Base-by-base conservation (phyloP, 768 basidiomycete genomes). In the Termitomyces sp. region DNA sequence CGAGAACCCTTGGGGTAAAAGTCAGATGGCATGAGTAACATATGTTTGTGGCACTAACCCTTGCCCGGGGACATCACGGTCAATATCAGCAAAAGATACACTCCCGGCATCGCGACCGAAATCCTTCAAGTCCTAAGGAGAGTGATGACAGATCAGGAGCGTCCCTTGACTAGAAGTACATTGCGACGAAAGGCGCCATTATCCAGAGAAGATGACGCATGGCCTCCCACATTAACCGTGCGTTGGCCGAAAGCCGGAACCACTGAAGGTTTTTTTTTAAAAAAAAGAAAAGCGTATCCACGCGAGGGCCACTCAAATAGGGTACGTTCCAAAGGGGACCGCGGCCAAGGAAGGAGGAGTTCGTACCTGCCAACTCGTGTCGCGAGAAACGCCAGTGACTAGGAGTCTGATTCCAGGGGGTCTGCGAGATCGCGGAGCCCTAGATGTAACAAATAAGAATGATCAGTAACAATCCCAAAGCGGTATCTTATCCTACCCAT, bases 361-460 rank as follows among this genome's bases (percentile, higher is more conserved):
- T 69, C 90, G 77, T 86, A 98, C 95, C 94, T 98, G 95, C 95
- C 95, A 98, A 74, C 95, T 97, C 48, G 94, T 96, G 70, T 95
- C 92, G 70, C 90, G 87, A 65, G 94, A 92, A 63, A 98, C 84
- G 57, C 93, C 93, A 41, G 89, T 84, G 59, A 99, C 93, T 61
- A 89, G 80, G 58, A 98, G 78, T 65, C 94, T 88, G 60, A 89
- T 83, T 9, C 92, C 92, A 59, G 88, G 86, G 58, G 91, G 91
- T 58, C 91, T 79, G 48, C 89, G 85, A 41, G 88, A 77, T 45
- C 91, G 86, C 42, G 85, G 77, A 46, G 82, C 82, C 61, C 76
- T 77, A 67, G 48, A 61, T 13, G 53, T 58, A 41, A 61, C 13
- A 50, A 55, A 54, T 58, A 65, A 44, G 65, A 62, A 45, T n/a